Percentiles rank a stretch among this genome's conserved stretches.
phyloP scores from a whole-genome alignment of 2,329 filamentous ascomycete species.

The Echinosphaeria canescens region DNA sequence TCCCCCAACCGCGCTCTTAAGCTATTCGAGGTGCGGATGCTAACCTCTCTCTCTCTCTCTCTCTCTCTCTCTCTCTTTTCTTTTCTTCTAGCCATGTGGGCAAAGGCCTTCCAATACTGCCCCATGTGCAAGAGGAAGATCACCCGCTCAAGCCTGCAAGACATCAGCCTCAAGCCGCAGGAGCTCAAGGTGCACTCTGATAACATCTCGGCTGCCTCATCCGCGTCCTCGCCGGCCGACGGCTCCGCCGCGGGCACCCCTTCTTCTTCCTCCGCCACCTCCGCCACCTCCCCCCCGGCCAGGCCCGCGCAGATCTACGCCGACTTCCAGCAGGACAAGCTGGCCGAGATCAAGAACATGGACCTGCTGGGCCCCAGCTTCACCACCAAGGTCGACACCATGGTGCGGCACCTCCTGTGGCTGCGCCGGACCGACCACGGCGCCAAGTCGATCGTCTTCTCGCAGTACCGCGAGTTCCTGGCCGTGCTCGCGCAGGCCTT shows the following conservation, averaged over 20 bases:
- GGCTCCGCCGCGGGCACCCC: not conserved
- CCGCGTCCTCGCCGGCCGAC: conserved; percentile 2
- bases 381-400: conserved; percentile 76
- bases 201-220: conserved; percentile 8
- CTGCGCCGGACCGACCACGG: conserved; percentile 66
- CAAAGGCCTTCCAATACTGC: conserved; percentile 50
- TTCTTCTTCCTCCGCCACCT: conserved; percentile 2
- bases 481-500: conserved; percentile 53
- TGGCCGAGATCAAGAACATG: conserved; percentile 65
- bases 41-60: too few species aligned
- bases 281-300: conserved; percentile 14
- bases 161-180: conserved; percentile 66
- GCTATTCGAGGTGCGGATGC: too few species aligned
- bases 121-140: conserved; percentile 65
- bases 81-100: too few species aligned
- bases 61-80: too few species aligned
- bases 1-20: too few species aligned
- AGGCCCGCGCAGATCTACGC: too few species aligned
- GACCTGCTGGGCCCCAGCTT: conserved; percentile 54
- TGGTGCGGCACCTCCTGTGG: conserved; percentile 68
- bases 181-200: conserved; percentile 40
- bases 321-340: conserved; percentile 45
- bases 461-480: conserved; percentile 71
- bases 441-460: conserved; percentile 85
- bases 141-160: conserved; percentile 46